Base-by-base conservation (phyloP, 352 stramenopile genomes). In the Pythium periplocum region DNA sequence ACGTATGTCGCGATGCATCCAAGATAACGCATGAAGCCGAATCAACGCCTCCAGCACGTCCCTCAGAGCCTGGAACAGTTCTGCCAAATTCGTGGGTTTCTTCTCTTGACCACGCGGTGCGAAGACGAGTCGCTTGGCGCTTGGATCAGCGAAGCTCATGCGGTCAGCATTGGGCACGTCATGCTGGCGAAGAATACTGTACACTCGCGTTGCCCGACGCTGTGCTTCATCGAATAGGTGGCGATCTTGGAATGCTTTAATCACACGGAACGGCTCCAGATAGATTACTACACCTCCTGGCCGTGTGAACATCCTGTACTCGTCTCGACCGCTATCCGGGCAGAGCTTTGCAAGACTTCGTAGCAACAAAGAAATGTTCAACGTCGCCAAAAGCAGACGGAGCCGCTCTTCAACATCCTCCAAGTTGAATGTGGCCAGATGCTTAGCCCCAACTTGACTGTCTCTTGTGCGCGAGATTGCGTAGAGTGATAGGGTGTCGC, bases 1-100 rank as follows among this genome's bases (percentile, higher is more conserved):
- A 38, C 50, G 50, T 36, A 56, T 36, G 36, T 56, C 41, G 12
- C 50, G 43, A 31, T 49, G 41, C 32, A 56, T 56, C 50, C 30
- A 39, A 6, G 11, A 39, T 4, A 12, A 35, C 12, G 7, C 4
- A 30, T 56, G 50, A 8, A 56, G 50, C n/a, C 12, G 4, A 1
- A 49, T 30, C 30, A 56, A 32, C 6, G 36, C 34, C 17, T 56
- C 50, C 4, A 56, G 38, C 6, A 56, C 46, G 6, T 52, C 4
- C 31, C 34, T 5, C 4, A 52, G 30, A 4, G 46, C 46, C 17
- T 12, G 35, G 30, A 54, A 54, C n/a, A 54, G 38, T 12, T 54
- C 48, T 3, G 10, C 36, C 36, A 54, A 37, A n/a, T 11, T 54
- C 7, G 35, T 34, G 10, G 48, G 48, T 34, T 43, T 53, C 4